Evolutionary conservation across 805 yeast genomes (phyloP).

Genomic region (Schwanniomyces sp.): DNA sequence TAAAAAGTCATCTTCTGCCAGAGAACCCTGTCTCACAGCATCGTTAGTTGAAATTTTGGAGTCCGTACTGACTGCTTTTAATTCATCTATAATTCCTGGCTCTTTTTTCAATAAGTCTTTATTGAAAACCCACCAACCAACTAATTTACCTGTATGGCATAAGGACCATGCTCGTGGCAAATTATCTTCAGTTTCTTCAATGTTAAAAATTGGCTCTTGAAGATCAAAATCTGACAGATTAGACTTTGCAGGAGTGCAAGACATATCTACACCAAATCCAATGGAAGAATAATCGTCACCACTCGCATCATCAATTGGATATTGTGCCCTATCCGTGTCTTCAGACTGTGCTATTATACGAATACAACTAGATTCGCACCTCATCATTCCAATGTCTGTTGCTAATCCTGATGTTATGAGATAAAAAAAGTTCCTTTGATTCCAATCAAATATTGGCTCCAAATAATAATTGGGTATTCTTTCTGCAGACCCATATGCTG

Average conservation of each 20-base stretch:
- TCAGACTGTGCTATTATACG: conserved; percentile 42
- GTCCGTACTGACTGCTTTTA: conserved; percentile 1
- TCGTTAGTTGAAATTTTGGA: no score
- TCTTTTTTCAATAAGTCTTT: conserved; percentile 46
- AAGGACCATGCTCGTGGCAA: conserved; percentile 67
- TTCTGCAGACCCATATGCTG: conserved; percentile 51
- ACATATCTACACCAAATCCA: conserved; percentile 66
- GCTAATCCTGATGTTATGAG: conserved; percentile 64
- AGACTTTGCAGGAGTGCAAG: conserved; percentile 28
- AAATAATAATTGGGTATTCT: conserved; percentile 50
- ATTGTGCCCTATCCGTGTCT: conserved; percentile 69
- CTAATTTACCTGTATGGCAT: conserved; percentile 60
- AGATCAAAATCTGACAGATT: conserved; percentile 21
- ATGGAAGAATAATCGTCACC: conserved; percentile 70
- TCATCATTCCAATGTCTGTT: conserved; percentile 53
- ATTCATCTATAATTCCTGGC: conserved; percentile 3
- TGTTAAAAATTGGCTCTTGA: conserved; percentile 53
- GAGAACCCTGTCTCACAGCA: no score
- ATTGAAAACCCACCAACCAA: conserved; percentile 67
- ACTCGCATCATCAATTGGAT: conserved; percentile 67
- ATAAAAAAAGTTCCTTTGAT: conserved; percentile 20
- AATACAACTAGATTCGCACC: conserved; percentile 11
- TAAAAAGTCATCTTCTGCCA: neutral
- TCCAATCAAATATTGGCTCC: conserved; percentile 41
- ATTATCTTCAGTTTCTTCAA: conserved; percentile 54